Evolutionary conservation across 495 filamentous ascomycete genomes (phyloP).

Genomic region (Achaetomiella virescens): DNA sequence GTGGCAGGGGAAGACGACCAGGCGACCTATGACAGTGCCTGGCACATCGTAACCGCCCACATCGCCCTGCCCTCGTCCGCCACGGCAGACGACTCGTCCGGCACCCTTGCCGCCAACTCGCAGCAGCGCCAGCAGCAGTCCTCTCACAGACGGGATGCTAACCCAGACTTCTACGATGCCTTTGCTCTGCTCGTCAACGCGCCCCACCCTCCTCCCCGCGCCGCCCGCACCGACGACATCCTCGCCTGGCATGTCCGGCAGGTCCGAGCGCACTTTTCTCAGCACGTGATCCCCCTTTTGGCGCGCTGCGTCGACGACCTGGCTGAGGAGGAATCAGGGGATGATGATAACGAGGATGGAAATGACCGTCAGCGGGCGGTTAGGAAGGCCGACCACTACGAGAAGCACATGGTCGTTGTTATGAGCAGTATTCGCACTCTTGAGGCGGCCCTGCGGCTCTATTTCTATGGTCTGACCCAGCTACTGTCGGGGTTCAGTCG

Average conservation of each 20-base stretch:
- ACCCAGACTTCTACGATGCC: conserved; percentile 37
- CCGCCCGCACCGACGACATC: conserved; percentile 43
- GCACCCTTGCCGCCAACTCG: conserved; percentile 38
- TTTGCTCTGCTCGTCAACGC: conserved; percentile 39
- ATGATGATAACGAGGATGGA: background rate
- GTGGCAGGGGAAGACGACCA: conserved; percentile 42
- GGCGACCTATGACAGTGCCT: conserved; percentile 59
- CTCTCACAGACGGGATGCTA: conserved; percentile 13
- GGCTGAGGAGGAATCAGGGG: conserved; percentile 8
- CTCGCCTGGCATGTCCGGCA: conserved; percentile 48
- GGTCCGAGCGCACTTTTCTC: conserved; percentile 45
- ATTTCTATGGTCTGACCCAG: conserved; percentile 42
- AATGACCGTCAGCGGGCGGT: background rate
- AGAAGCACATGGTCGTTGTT: conserved; percentile 36
- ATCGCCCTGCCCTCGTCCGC: conserved; percentile 51
- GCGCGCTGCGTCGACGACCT: conserved; percentile 28
- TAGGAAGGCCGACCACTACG: conserved; percentile 19
- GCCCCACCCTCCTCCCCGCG: conserved; percentile 33
- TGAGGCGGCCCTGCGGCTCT: conserved; percentile 44
- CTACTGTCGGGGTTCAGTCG: conserved; percentile 35
- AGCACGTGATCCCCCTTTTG: conserved; percentile 45
- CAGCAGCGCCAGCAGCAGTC: conserved; percentile 19
- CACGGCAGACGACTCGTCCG: conserved; percentile 38
- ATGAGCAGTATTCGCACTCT: conserved; percentile 44
- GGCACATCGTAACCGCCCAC: conserved; percentile 59